Conservation (phyloP, 2,329 filamentous ascomycete species). For the Exophiala sideris region DNA sequence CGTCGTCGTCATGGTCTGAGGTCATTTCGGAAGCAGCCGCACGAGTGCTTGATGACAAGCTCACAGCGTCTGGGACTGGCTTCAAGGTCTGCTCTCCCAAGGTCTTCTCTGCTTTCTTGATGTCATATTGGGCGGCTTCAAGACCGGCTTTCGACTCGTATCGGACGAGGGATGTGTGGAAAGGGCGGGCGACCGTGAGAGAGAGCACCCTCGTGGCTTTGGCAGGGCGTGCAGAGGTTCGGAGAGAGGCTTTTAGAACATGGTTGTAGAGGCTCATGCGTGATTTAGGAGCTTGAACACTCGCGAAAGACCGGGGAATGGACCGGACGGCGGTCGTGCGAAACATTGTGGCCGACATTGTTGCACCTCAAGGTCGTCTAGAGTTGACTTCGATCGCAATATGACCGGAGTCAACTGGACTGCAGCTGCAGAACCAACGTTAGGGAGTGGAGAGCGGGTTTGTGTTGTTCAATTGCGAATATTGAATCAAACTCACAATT, state of each 20-base stretch:
- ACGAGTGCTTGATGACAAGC: constrained; percentile 55
- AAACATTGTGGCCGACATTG: constrained; percentile 40
- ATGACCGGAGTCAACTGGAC: constrained; percentile 23
- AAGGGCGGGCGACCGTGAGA: constrained; percentile 44
- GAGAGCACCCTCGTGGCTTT: constrained; percentile 38
- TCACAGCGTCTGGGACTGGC: constrained; percentile 59
- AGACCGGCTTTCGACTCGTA: constrained; percentile 38
- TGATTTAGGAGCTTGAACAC: constrained; percentile 25
- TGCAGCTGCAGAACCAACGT: constrained; percentile 19
- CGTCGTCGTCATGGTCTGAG: constrained; percentile 36
- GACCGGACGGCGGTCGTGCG: constrained; percentile 45
- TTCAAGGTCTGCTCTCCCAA: constrained; percentile 56
- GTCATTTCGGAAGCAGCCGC: constrained; percentile 46
- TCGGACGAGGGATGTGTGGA: constrained; percentile 49
- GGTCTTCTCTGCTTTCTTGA: constrained; percentile 48
- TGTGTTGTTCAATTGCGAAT: constrained; percentile 6
- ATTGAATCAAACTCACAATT: constrained; percentile 5
- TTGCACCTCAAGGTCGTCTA: constrained; percentile 32
- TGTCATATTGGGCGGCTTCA: constrained; percentile 23
- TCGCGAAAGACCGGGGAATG: constrained; percentile 42
- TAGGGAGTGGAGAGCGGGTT: constrained; percentile 24
- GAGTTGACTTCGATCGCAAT: constrained; percentile 8
- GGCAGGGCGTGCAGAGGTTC: constrained; percentile 40
- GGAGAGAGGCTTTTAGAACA: constrained; percentile 40
- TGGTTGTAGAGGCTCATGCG: constrained; percentile 36